Conservation (phyloP, 257 asterid genomes). For the Solanum chmielewskii region DNA sequence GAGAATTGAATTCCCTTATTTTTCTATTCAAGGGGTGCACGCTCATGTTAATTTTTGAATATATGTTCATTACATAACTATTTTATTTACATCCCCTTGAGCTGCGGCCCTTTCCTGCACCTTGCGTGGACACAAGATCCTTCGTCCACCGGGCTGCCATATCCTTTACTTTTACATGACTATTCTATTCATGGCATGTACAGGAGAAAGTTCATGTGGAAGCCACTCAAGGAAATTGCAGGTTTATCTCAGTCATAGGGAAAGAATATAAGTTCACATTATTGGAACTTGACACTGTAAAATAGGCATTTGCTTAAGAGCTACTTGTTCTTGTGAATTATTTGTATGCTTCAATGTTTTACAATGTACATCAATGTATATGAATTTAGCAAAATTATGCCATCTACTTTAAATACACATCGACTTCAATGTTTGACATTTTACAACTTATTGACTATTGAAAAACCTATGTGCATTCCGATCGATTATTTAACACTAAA, state of each 20-base stretch:
- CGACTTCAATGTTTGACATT: not conserved
- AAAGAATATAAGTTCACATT: not conserved
- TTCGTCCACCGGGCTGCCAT: not conserved
- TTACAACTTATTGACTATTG: not conserved
- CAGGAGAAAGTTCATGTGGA: slow-evolving; percentile 88
- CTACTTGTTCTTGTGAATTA: not conserved
- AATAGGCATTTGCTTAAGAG: not conserved
- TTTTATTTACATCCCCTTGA: not conserved
- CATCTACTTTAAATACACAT: not conserved
- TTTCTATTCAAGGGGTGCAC: not conserved
- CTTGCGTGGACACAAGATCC: not conserved
- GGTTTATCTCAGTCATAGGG: slow-evolving; percentile 22
- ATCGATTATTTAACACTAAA: not conserved
- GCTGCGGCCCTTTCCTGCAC: not conserved
- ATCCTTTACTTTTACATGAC: not conserved
- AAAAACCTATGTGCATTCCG: not conserved
- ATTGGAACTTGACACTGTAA: not conserved
- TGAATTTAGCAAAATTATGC: not conserved
- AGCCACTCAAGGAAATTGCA: slow-evolving; percentile 65
- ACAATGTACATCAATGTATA: not conserved
- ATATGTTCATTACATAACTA: not conserved
- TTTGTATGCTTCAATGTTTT: not conserved
- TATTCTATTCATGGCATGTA: not conserved
- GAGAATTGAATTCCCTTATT: not conserved
- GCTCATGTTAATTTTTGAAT: not conserved